These are phyloP conservation scores for Mortierella claussenii DNA, from an alignment of 192 early-diverging fungal genomes.

Conservation along the genomic window DNA sequence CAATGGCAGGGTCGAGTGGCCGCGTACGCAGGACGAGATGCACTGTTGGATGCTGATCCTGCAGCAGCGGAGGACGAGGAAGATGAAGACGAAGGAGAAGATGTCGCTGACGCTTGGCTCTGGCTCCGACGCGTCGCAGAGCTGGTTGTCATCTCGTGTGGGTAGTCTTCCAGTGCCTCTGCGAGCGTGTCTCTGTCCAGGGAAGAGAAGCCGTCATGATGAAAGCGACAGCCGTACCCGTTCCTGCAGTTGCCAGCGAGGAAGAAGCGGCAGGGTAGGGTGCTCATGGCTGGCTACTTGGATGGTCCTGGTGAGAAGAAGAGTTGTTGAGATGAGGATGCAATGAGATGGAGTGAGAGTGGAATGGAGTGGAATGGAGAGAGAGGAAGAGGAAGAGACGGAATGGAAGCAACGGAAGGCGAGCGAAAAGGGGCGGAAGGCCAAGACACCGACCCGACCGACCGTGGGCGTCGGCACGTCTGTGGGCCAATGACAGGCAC, in stretches of 20 bases:
- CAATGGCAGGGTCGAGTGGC: slow-evolving; percentile 26
- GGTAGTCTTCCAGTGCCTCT: background rate
- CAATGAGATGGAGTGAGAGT: background rate
- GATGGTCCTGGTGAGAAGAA: background rate
- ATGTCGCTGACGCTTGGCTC: no score
- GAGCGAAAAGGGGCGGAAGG: no score
- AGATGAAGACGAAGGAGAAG: background rate
- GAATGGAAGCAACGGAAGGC: no score
- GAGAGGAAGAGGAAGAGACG: no score
- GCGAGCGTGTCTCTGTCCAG: background rate
- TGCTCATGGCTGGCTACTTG: background rate
- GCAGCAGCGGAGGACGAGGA: background rate
- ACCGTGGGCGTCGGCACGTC: no score
- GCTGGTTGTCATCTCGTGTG: no score
- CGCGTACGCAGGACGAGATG: slow-evolving; percentile 19
- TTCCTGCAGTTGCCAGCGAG: slow-evolving; percentile 37
- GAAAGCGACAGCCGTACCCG: slow-evolving; percentile 26
- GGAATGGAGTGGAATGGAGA: no score
- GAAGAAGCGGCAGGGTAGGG: slow-evolving; percentile 29
- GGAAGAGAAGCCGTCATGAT: slow-evolving; percentile 42
- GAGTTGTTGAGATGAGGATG: background rate
- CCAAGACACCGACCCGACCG: no score
- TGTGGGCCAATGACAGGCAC: no score
- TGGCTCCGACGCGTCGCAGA: no score
- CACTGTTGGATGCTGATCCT: background rate